phyloP scores from a whole-genome alignment of 768 basidiomycete genomes.

The Pholiota microspora region DNA sequence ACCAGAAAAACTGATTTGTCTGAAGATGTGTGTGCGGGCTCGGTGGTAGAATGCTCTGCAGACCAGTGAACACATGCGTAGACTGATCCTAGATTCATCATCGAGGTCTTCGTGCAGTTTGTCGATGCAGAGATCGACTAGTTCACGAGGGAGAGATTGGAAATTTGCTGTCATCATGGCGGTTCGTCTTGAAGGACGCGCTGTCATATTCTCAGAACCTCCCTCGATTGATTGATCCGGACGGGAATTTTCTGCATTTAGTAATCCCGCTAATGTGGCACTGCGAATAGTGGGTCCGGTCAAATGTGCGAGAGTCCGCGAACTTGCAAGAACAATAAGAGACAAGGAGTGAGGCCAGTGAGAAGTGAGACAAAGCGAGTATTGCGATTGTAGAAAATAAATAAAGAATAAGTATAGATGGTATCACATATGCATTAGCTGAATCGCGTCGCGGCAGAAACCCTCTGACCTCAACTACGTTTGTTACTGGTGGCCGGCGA shows the following conservation, averaged over 20 bases:
- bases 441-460: too few species aligned
- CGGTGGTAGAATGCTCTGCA: conserved; percentile 6
- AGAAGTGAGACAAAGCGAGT: too few species aligned
- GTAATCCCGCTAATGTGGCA: too few species aligned
- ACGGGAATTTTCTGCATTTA: background rate
- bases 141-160: conserved; percentile 8
- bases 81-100: background rate
- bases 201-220: background rate
- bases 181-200: background rate
- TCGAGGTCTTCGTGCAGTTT: background rate
- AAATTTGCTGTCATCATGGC: conserved; percentile 1
- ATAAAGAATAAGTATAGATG: too few species aligned
- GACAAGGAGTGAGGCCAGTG: too few species aligned
- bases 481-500: background rate
- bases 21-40: conserved; percentile 5
- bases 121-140: conserved; percentile 9
- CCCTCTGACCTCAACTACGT: too few species aligned
- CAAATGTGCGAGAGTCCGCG: too few species aligned
- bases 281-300: too few species aligned
- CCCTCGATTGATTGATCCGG: background rate
- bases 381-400: too few species aligned
- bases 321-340: too few species aligned
- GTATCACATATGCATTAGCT: too few species aligned
- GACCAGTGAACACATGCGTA: conserved; percentile 1
- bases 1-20: conserved; percentile 6